Evolutionary conservation across 2,329 filamentous ascomycete species (phyloP), one percentile per base, ranked within the genome.

Genomic region (Fusarium pseudonygamai): DNA sequence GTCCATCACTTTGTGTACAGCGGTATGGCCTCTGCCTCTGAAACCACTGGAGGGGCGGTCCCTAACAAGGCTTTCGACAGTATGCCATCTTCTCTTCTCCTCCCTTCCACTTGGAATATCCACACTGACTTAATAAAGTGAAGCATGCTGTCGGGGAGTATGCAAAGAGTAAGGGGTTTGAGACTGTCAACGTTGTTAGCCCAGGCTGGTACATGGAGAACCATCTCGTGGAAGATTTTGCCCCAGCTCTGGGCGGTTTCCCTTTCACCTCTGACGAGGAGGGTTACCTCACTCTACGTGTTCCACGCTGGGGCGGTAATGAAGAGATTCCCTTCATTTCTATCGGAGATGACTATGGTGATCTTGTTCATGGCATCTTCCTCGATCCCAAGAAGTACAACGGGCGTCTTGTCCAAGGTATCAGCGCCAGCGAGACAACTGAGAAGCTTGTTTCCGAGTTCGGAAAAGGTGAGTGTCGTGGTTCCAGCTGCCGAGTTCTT

Each of bases 201-300:
- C 75, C 83, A 2, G 83, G 80, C 5, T 85, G 82, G 83, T 86
- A 83, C 67, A 74, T 84, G 55, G 84, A 86, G 60, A 83, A 84
- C 61, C 83, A 84, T 69, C 76, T 83, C 3, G 52, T 71, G 12
- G 70, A 78, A 20, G 80, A 84, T 22, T 28, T 82, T 3, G 80
- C 81, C 2, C 77, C 78, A 4, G 26, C 81, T 0, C 77, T 85
- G 32, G 84, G 84, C 10, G 85, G 84, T 2, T 85, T 85, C 43
- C 84, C 84, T 1, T 79, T 77, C 30, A 52, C 65, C 3, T 62
- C 79, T 3, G 80, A 84, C 30, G 76, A 78, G 0, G 83, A 84
- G 20, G 83, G 80, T 7, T 78, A 76, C 30, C 64, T 84, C 6
- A 83, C 83, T 4, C 79, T 84, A 47, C 64, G 69, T 6, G 63